phyloP scores from a whole-genome alignment of 495 filamentous ascomycete species.

The Hypoxylon lienhwacheense region DNA sequence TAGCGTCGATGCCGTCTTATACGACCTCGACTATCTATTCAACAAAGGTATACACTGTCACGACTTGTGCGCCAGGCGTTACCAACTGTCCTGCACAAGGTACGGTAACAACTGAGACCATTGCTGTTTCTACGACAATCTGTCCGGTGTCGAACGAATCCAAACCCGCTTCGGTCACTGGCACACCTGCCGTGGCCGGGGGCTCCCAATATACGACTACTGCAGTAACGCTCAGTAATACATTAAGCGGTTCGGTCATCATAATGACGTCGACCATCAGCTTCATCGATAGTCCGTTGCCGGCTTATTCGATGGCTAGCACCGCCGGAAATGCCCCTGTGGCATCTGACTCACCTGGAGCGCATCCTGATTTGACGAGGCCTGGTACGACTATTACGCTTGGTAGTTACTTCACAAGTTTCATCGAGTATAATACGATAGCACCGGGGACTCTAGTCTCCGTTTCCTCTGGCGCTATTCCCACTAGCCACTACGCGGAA shows the following conservation, averaged over 20 bases:
- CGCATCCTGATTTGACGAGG: slow-evolving; percentile 3
- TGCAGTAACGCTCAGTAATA: slow-evolving; percentile 54
- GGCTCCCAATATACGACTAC: slow-evolving; percentile 39
- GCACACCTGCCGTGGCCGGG: background rate
- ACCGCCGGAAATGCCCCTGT: slow-evolving; percentile 11
- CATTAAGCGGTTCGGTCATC: slow-evolving; percentile 55
- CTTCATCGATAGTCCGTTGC: slow-evolving; percentile 30
- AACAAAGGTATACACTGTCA: slow-evolving; percentile 57
- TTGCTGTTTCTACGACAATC: slow-evolving; percentile 38
- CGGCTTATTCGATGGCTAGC: slow-evolving; percentile 11
- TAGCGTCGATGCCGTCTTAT: slow-evolving; percentile 19
- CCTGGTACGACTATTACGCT: slow-evolving; percentile 33
- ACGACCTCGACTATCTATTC: slow-evolving; percentile 54
- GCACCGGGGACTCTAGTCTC: slow-evolving; percentile 17
- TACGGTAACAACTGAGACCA: slow-evolving; percentile 34
- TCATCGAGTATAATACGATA: slow-evolving; percentile 33
- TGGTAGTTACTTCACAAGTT: slow-evolving; percentile 33
- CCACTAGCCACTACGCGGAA: slow-evolving; percentile 24
- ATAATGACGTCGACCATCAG: slow-evolving; percentile 50
- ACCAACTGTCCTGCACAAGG: slow-evolving; percentile 55
- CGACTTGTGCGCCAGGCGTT: slow-evolving; percentile 54
- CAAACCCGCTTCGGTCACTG: background rate
- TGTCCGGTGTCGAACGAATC: slow-evolving; percentile 33
- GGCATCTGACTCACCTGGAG: slow-evolving; percentile 6
- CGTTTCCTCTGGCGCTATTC: slow-evolving; percentile 20